Evolutionary conservation across 768 basidiomycete genomes (phyloP), one percentile per base, ranked within the genome.

Genomic region (Rhodotorula graminis): DNA sequence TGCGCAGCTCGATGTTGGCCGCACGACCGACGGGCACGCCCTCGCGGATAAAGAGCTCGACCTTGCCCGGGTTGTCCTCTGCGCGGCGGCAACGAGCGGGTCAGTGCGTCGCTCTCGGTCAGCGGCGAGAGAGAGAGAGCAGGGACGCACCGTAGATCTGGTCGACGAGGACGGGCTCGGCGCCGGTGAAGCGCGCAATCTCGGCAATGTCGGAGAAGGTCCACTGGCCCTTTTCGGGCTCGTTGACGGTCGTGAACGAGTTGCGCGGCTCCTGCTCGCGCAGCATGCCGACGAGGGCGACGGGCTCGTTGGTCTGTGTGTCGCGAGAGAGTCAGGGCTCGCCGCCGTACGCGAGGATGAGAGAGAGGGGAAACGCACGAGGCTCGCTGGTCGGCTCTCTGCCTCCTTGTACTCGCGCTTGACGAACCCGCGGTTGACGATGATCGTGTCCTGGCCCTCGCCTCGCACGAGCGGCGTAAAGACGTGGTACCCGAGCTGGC

Each of bases 371-470:
- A 6, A n/a, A 63, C 77, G 42, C 46, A 77, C 78, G 46, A 82
- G 78, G 15, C 79, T 79, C 2, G 78, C 76, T 3, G 81, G 81
- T 23, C 81, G 69, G 12, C 77, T 77, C 29, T 72, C 25, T 49
- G 69, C 69, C 15, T 76, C 71, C 42, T 62, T 67, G 56, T 71
- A 52, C 44, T 88, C 88, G 60, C 84, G 84, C 55, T 85, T 80
- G 37, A 99, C 85, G 81, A 97, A 98, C 0, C 96, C 96, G 55
- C 94, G 87, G 82, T 98, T 91, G 63, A 99, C 90, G 31, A 98
- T 84, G 47, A 99, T 84, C 3, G 92, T 93, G 53, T 90, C 92
- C 61, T 74, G 65, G 0, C 76, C 75, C 76, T 89, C 87, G 59
- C 86, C 84, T 58, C 95, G 88, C 46, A 89, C 79, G 58, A 99